Evolutionary conservation across 345 rosid species (phyloP).

Genomic region (Hibiscus trionum): DNA sequence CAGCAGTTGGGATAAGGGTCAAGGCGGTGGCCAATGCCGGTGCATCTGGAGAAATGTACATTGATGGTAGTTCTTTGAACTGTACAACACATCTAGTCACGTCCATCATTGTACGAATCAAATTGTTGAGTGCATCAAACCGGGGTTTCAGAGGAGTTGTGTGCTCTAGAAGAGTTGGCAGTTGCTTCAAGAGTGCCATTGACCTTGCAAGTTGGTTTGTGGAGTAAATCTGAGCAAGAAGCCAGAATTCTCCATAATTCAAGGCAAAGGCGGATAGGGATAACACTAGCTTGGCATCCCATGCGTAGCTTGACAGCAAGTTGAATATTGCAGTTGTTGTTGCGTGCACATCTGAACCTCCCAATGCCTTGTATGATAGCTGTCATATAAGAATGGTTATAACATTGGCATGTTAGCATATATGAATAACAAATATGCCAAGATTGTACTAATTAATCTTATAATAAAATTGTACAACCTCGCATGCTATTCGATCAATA

Average conservation of each 20-base stretch:
- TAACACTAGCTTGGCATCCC: conserved; percentile 74
- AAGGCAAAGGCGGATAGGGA: conserved; percentile 62
- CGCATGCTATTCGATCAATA: conserved; percentile 48
- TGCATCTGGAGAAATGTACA: conserved; percentile 40
- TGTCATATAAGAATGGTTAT: conserved; percentile 14
- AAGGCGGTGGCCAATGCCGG: conserved; percentile 35
- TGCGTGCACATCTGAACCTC: conserved; percentile 53
- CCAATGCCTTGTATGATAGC: conserved; percentile 53
- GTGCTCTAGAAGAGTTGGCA: conserved; percentile 43
- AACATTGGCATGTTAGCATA: neutral
- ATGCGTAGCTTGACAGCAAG: conserved; percentile 48
- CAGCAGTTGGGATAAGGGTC: conserved; percentile 53
- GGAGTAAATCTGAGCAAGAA: conserved; percentile 61
- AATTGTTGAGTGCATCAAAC: conserved; percentile 46
- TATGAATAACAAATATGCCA: neutral
- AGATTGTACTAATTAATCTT: neutral
- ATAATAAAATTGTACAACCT: conserved; percentile 24
- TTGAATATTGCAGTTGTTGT: conserved; percentile 46
- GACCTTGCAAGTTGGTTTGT: conserved; percentile 60
- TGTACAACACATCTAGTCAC: conserved; percentile 52
- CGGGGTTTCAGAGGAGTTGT: conserved; percentile 36
- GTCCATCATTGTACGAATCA: conserved; percentile 46
- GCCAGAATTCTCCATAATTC: conserved; percentile 74
- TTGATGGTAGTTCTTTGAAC: conserved; percentile 49
- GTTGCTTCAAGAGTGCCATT: conserved; percentile 54